phyloP scores from a whole-genome alignment of 225 moss, liverwort and hornwort genomes.

The Antitrichia curtipendula region DNA sequence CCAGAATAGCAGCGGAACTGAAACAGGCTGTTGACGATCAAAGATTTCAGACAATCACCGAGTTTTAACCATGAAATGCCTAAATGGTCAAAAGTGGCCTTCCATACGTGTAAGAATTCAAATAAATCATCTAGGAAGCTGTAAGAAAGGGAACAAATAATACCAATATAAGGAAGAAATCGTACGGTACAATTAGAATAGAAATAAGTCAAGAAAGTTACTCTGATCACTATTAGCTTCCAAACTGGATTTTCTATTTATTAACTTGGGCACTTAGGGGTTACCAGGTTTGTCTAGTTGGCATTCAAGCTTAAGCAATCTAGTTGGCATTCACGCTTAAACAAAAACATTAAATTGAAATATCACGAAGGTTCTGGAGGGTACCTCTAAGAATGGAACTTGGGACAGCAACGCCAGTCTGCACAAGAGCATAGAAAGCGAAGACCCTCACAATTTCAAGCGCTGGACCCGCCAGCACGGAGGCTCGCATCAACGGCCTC shows the following conservation, averaged over 20 bases:
- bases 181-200: not conserved
- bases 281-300: not conserved
- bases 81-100: not conserved
- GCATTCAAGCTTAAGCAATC: not conserved
- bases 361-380: not conserved
- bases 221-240: not conserved
- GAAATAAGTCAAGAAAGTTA: not conserved
- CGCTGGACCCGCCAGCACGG: slow-evolving; percentile 69
- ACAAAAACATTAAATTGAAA: not conserved
- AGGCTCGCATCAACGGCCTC: slow-evolving; percentile 40
- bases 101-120: not conserved
- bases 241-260: not conserved
- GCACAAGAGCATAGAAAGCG: slow-evolving; percentile 72
- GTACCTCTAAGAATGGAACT: slow-evolving; percentile 39
- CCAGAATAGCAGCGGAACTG: not conserved
- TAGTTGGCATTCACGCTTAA: not conserved
- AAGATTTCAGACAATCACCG: not conserved
- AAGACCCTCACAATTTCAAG: slow-evolving; percentile 65
- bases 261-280: not conserved
- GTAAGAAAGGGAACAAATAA: not conserved
- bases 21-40: not conserved
- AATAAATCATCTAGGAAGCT: not conserved
- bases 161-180: not conserved
- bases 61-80: not conserved
- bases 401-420: slow-evolving; percentile 68